Evolutionary conservation across 78 protist genomes (phyloP).

Genomic region (Anaeramoeba flamelloides): DNA sequence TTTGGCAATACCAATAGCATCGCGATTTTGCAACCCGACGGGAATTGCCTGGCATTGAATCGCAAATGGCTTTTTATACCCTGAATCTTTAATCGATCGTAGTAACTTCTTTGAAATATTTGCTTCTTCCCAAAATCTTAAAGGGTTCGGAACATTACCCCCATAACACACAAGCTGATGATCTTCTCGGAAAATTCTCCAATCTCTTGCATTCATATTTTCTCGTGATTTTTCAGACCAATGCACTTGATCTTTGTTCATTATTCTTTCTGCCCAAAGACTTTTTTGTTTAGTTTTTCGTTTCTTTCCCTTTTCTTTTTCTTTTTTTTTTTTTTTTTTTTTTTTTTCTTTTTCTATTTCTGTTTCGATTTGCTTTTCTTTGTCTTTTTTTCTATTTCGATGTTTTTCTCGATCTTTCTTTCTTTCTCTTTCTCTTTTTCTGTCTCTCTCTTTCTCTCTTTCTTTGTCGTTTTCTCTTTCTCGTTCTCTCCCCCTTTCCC

Average conservation of each 20-base stretch:
- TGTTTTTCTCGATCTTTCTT: background rate
- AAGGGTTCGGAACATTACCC: constrained; percentile 17
- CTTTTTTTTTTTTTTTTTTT: background rate
- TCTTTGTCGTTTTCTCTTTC: background rate
- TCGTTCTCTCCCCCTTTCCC: background rate
- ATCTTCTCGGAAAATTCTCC: constrained; percentile 88
- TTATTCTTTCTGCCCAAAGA: background rate
- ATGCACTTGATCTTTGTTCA: constrained; percentile 16
- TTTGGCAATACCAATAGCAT: constrained; percentile 8
- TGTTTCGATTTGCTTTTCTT: background rate
- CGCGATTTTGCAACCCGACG: constrained; percentile 10
- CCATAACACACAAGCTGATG: constrained; percentile 61
- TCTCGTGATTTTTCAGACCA: constrained; percentile 70
- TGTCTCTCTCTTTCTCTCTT: background rate
- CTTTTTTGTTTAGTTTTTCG: background rate
- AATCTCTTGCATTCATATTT: constrained; percentile 81
- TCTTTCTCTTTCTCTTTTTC: background rate
- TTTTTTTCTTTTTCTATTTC: background rate
- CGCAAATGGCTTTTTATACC: constrained; percentile 61
- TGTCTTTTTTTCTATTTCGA: background rate
- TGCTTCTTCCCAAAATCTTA: constrained; percentile 42
- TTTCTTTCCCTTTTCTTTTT: background rate
- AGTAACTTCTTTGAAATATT: constrained; percentile 17
- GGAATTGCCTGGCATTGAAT: constrained; percentile 60
- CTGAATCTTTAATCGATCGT: constrained; percentile 27